Percentiles rank a stretch among this genome's conserved stretches.
Conservation (phyloP, 2,329 filamentous ascomycete species). For the Colletotrichum chlorophyti region DNA sequence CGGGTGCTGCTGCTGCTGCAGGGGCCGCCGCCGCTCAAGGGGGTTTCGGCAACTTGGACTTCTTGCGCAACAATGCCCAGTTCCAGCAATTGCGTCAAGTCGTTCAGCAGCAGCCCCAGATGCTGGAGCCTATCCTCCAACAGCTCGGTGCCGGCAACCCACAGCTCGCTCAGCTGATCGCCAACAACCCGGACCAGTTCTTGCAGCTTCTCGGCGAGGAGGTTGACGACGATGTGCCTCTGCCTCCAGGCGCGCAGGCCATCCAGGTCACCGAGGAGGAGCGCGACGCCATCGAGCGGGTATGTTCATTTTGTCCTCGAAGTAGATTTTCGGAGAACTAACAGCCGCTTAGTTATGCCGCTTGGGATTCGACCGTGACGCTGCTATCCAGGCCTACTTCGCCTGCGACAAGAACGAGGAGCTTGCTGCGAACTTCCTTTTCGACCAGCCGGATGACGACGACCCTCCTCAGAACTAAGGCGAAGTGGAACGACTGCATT, state of each 20-base stretch:
- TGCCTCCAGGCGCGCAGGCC: conserved; percentile 87
- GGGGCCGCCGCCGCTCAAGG: conserved; percentile 59
- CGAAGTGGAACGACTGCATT: conserved; percentile 19
- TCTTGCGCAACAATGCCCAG: conserved; percentile 92
- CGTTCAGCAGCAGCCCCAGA: conserved; percentile 96
- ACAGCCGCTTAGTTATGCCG: conserved; percentile 73
- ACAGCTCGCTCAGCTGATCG: conserved; percentile 90
- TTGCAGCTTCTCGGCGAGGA: conserved; percentile 89
- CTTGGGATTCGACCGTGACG: conserved; percentile 90
- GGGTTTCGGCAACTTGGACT: conserved; percentile 83
- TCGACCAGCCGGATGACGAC: conserved; percentile 93
- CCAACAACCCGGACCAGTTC: conserved; percentile 91
- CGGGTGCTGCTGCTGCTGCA: conserved; percentile 54
- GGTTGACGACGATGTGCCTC: conserved; percentile 79
- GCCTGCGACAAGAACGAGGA: conserved; percentile 99
- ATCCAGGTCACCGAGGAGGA: conserved; percentile 96
- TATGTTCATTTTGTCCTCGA: conserved; percentile 49
- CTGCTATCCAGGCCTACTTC: conserved; percentile 98
- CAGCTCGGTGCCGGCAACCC: conserved; percentile 96
- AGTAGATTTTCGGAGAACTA: conserved; percentile 17
- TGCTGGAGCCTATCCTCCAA: conserved; percentile 97
- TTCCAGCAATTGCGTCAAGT: conserved; percentile 98
- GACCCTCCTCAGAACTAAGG: conserved; percentile 57
- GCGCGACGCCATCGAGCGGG: conserved; percentile 94
- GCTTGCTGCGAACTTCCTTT: conserved; percentile 95